phyloP scores from a whole-genome alignment of 1,284 basidiomycete genomes.

The Ceratobasidium sp. region DNA sequence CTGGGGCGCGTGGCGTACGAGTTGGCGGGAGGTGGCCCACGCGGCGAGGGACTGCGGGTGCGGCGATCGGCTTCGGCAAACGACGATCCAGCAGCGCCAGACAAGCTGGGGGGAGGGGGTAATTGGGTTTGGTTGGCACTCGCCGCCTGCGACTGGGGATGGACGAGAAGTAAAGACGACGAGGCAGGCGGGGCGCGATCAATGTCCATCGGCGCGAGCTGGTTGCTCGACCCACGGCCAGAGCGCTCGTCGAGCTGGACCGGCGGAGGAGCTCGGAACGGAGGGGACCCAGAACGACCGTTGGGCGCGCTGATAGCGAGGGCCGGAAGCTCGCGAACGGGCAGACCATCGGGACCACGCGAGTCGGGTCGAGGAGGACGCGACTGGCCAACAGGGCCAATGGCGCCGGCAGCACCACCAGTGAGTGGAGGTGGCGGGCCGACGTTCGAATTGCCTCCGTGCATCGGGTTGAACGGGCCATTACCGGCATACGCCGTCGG shows the following conservation, averaged over 20 bases:
- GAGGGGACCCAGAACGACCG: conserved; percentile 56
- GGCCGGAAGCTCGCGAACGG: conserved; percentile 68
- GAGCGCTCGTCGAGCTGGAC: conserved; percentile 76
- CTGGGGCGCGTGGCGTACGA: conserved; percentile 19
- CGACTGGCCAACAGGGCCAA: conserved; percentile 13
- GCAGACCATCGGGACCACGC: conserved; percentile 69
- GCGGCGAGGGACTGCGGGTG: conserved; percentile 42
- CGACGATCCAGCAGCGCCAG: conserved; percentile 26
- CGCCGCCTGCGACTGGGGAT: conserved; percentile 62
- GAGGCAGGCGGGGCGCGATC: conserved; percentile 66
- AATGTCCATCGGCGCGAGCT: conserved; percentile 84
- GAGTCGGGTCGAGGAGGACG: conserved; percentile 35
- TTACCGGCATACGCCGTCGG: conserved; percentile 81
- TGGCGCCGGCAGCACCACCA: conserved; percentile 28
- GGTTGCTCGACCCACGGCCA: conserved; percentile 71
- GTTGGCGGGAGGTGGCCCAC: conserved; percentile 38
- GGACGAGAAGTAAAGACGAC: conserved; percentile 69
- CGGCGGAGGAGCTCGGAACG: conserved; percentile 73
- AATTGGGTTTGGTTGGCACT: conserved; percentile 43
- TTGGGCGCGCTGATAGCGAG: conserved; percentile 77
- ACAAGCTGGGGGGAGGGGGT: conserved; percentile 40
- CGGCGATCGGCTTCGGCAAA: conserved; percentile 18
- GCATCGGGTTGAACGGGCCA: conserved; percentile 47
- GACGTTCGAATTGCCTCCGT: conserved; percentile 5
- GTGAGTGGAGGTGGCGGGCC: conserved; percentile 40